These are phyloP conservation scores for Flaveria floridana DNA, from an alignment of 140 eudicot species.

Conservation along the genomic window DNA sequence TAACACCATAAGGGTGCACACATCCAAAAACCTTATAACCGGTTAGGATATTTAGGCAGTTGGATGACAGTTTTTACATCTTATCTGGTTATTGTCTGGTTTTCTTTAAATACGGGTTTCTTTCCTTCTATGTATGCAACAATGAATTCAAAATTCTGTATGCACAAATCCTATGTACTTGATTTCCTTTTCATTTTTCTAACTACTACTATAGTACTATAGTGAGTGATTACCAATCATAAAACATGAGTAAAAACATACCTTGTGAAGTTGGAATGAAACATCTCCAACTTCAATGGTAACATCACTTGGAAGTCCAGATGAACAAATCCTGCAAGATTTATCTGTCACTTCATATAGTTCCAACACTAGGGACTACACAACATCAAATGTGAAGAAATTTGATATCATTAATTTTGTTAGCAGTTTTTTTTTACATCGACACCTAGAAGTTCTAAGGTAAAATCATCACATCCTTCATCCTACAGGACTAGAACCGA, in stretches of 20 bases:
- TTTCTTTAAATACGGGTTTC: not conserved
- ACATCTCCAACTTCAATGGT: slow-evolving; percentile 57
- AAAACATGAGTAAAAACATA: slow-evolving; percentile 20
- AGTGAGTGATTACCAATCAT: slow-evolving; percentile 1
- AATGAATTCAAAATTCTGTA: not conserved
- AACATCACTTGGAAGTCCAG: slow-evolving; percentile 79
- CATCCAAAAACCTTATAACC: not conserved
- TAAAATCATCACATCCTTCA: no score
- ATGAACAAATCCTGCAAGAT: slow-evolving; percentile 55
- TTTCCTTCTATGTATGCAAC: not conserved
- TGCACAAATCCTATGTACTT: not conserved
- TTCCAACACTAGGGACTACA: not conserved
- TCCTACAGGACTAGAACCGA: no score
- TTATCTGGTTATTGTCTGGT: not conserved
- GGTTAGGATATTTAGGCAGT: not conserved
- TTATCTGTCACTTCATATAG: not conserved
- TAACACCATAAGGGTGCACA: slow-evolving; percentile 4
- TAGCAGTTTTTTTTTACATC: not conserved
- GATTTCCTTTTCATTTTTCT: not conserved
- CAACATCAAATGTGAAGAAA: slow-evolving; percentile 13
- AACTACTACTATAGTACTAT: not conserved
- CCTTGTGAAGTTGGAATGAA: slow-evolving; percentile 74
- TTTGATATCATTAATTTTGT: not conserved
- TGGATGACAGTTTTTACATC: slow-evolving; percentile 10
- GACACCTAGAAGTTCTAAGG: no score